A percentile compares a stretch with the other conserved stretches of the same genome.
phyloP scores from a whole-genome alignment of 2,329 filamentous ascomycete species.

The Fonsecaea erecta region DNA sequence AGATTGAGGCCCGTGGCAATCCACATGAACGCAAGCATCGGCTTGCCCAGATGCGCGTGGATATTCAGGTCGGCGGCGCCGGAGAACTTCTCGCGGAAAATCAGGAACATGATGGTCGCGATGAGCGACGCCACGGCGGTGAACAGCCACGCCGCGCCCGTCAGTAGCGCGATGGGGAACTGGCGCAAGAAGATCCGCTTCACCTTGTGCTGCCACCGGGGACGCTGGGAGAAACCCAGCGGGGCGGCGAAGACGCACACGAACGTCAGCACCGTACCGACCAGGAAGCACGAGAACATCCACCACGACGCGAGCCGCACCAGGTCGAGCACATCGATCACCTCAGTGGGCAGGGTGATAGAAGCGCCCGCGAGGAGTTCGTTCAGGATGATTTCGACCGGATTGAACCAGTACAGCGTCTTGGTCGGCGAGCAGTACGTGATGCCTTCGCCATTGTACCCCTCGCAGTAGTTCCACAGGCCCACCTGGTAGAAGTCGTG shows the following conservation, averaged over 20 bases:
- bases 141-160: constrained; percentile 69
- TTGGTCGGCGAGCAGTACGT: constrained; percentile 74
- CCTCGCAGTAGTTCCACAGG: constrained; percentile 90
- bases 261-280: constrained; percentile 70
- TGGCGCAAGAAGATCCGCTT: constrained; percentile 54
- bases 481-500: constrained; percentile 95
- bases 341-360: constrained; percentile 76
- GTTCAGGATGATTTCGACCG: constrained; percentile 76
- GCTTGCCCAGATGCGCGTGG: constrained; percentile 66
- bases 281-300: constrained; percentile 90
- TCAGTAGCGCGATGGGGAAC: constrained; percentile 69
- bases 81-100: constrained; percentile 77
- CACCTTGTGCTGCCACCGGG: constrained; percentile 44
- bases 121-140: constrained; percentile 73
- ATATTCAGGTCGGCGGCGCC: constrained; percentile 75
- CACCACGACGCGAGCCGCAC: constrained; percentile 75
- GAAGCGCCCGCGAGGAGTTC: constrained; percentile 82
- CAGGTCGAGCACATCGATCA: constrained; percentile 73
- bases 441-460: constrained; percentile 74
- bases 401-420: constrained; percentile 87
- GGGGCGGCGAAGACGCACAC: constrained; percentile 70
- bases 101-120: constrained; percentile 80
- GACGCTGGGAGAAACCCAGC: constrained; percentile 51
- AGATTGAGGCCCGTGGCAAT: constrained; percentile 70
- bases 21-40: constrained; percentile 92